Percentiles rank a stretch among this genome's conserved stretches.
phyloP scores from a whole-genome alignment of 306 rosid species.

The Vigna unguiculata region DNA sequence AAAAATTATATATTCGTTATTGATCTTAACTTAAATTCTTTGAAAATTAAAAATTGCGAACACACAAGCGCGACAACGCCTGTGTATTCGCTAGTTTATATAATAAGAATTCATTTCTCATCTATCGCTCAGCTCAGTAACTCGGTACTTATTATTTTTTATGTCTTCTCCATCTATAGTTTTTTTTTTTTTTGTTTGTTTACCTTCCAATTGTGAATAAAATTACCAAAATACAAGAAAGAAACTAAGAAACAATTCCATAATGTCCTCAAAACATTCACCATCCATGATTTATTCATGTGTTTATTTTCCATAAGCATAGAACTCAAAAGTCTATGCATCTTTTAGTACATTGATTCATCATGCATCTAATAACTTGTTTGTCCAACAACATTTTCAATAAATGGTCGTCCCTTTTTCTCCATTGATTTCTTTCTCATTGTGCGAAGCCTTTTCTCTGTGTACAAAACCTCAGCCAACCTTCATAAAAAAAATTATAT shows the following conservation, averaged over 20 bases:
- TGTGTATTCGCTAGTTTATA: too few species aligned
- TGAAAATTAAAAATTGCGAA: too few species aligned
- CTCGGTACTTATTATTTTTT: too few species aligned
- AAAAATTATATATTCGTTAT: too few species aligned
- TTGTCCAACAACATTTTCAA: not conserved
- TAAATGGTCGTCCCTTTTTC: constrained; percentile 15
- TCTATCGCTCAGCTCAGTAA: too few species aligned
- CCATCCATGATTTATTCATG: constrained; percentile 15
- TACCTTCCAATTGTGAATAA: too few species aligned
- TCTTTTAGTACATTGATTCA: not conserved
- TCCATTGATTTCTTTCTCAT: constrained; percentile 31
- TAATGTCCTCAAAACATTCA: not conserved
- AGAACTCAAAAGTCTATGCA: not conserved
- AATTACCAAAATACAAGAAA: too few species aligned
- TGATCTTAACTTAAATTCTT: too few species aligned
- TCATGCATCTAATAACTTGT: not conserved
- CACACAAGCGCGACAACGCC: too few species aligned
- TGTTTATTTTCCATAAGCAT: constrained; percentile 1
- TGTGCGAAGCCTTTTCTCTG: constrained; percentile 13
- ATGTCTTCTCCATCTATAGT: too few species aligned
- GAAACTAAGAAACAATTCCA: not conserved
- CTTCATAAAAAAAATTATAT: constrained; percentile 3
- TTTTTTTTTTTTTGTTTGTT: too few species aligned
- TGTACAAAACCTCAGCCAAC: constrained; percentile 23
- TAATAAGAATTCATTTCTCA: too few species aligned